Base-by-base conservation (phyloP, 768 basidiomycete genomes). In the Trichaptum fuscoviolaceum region DNA sequence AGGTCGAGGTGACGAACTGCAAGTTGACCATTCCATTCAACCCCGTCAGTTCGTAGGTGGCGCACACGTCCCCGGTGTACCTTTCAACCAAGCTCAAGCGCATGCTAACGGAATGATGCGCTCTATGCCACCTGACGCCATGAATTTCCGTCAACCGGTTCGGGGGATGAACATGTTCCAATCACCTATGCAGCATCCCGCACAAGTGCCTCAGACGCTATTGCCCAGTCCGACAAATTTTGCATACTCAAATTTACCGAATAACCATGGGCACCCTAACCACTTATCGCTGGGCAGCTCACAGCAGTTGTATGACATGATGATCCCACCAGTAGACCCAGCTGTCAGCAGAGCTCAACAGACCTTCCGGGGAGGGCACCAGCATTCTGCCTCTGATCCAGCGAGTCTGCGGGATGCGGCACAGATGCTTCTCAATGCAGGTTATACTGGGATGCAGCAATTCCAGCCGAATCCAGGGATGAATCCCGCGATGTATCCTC, bases 301-400 rank as follows among this genome's bases (percentile, higher is more conserved):
- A 30, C 91, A 92, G 70, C 90, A 91, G 71, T 71, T 92, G 64
- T 92, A 92, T 71, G 90, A 92, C 72, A 90, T 91, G 88, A 90
- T 92, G 84, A 77, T 86, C 62, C 84, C 85, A 57, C 83, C 79
- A 27, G 76, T 81, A 35, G 80, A 83, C 65, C 74, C 63, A 42
- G 84, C 89, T 35, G 87, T 91, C 66, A 82, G 85, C 63, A 90
- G 90, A 69, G 86, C 91, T 63, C 91, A 93, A 75, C 90, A 92
- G 70, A 83, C 83, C 59, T 92, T 90, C 79, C 88, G 90, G 42
- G 82, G 80, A 27, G 85, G 84, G 26, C 91, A 93, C 75, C 92
- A 93, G 69, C 91, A 93, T 75, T 93, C 91, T 36, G 84, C 90
- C 4, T 92, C 91, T 1, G 92, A 93, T 73, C 92, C 91, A 3